Conservation (phyloP, 768 basidiomycete species). For the Hemileccinum rubropunctum region DNA sequence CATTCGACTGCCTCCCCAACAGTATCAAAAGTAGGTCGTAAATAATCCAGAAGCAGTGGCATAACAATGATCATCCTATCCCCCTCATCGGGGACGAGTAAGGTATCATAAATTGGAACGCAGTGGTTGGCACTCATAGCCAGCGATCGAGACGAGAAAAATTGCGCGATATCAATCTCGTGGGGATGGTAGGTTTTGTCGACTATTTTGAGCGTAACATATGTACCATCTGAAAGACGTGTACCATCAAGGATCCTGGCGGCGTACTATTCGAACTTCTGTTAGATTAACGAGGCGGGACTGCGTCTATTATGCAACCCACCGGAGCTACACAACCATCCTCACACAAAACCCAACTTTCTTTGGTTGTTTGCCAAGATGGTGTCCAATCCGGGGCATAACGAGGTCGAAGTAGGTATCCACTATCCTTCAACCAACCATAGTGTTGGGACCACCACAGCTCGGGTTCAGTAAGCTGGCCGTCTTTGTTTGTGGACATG, state of each 20-base stretch:
- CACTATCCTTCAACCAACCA: conserved; percentile 10
- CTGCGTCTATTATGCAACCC: neutral
- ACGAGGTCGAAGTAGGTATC: conserved; percentile 18
- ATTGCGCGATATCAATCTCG: conserved; percentile 32
- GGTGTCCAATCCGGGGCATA: conserved; percentile 21
- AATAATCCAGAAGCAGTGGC: conserved; percentile 34
- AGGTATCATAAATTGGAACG: conserved; percentile 28
- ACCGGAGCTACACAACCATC: neutral
- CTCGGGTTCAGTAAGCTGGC: too few relatives aligned
- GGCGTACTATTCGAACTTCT: too few relatives aligned
- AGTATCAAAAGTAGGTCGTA: conserved; percentile 24
- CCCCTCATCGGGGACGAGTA: conserved; percentile 10
- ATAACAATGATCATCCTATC: conserved; percentile 27
- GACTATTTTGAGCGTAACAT: conserved; percentile 32
- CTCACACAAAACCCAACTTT: neutral
- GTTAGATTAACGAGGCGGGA: too few relatives aligned
- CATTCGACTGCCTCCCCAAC: conserved; percentile 20
- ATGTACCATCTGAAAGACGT: conserved; percentile 25
- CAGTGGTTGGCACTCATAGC: conserved; percentile 31
- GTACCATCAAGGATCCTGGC: conserved; percentile 26
- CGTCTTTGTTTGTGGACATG: too few relatives aligned
- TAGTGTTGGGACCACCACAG: conserved; percentile 19
- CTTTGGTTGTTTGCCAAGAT: conserved; percentile 15
- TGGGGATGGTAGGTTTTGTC: conserved; percentile 11
- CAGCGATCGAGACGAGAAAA: conserved; percentile 6